Base-by-base conservation (phyloP, 2,329 filamentous ascomycete genomes). In the Colletotrichum orbiculare region DNA sequence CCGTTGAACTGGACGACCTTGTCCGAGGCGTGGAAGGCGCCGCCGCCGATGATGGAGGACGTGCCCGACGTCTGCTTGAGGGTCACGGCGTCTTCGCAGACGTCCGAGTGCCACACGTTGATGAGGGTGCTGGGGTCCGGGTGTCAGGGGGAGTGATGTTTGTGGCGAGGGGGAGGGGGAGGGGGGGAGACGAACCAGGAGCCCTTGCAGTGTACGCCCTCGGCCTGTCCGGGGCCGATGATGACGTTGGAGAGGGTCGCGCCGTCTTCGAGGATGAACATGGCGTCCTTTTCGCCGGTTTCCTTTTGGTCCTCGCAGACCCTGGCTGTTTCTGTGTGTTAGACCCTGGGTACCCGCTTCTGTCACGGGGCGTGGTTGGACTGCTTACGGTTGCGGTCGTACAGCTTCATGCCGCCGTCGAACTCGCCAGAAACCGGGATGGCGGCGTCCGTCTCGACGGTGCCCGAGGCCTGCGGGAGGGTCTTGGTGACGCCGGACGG, bases 171-270 rank as follows among this genome's bases (percentile, higher is more conserved):
- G n/a, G n/a, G n/a, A n/a, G 34, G 41, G 8, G 13, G 42, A 17
- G 17, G 3, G 3, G 37, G 17, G 13, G 34, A 17, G 5, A 38
- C 33, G 38, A 5, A 60, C 58, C 82, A 84, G 13, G 77, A 73
- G 46, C 82, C 82, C 47, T 78, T 71, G 73, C 83, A 85, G 74
- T 85, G 82, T 45, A 85, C 78, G 57, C 79, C 83, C 72, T 84
- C 83, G 38, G 79, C 77, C 62, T 84, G 77, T 60, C 81, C 78
- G 17, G 78, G 76, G 13, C 84, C 83, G 62, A 85, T 85, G 70
- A 86, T 84, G 70, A 82, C 83, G 69, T 85, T 85, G 67, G 78
- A 81, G 15, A 86, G 74, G 41, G 78, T 82, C 15, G 79, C 84
- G 39, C 83, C 83, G 55, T 79, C 75, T 70, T 81, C 76, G 54